Evolutionary conservation across 805 yeast genomes (phyloP).

Genomic region (Candida gorgasii): DNA sequence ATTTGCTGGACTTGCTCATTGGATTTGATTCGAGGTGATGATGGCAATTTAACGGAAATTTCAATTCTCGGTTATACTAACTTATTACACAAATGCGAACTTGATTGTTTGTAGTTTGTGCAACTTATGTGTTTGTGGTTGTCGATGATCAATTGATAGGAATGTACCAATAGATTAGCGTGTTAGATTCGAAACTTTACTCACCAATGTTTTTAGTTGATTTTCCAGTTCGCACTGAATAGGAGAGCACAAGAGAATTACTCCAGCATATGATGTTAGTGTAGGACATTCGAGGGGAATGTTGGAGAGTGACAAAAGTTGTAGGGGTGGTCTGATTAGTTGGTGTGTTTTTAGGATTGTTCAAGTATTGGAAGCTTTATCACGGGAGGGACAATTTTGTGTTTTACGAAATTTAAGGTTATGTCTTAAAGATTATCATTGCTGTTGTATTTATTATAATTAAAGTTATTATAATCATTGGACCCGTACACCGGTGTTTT

Average conservation of each 20-base stretch:
- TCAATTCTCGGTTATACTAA: not conserved
- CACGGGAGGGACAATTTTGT: no score
- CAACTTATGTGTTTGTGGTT: not conserved
- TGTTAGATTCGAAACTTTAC: not conserved
- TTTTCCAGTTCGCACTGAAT: constrained; percentile 3
- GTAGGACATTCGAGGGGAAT: not conserved
- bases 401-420: no score
- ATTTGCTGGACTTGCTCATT: constrained; percentile 6
- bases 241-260: not conserved
- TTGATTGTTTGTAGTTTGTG: not conserved
- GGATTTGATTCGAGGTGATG: constrained; percentile 3
- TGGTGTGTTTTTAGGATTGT: no score
- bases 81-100: not conserved
- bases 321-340: no score
- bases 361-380: no score
- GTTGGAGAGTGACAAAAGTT: no score
- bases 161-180: not conserved
- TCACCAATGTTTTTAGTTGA: constrained; percentile 2
- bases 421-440: no score
- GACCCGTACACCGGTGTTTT: no score
- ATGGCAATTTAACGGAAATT: not conserved
- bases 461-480: no score
- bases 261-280: not conserved
- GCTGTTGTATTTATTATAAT: no score
- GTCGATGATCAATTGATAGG: not conserved